A percentile compares a stretch with the other conserved stretches of the same genome.
phyloP scores from a whole-genome alignment of 2,329 filamentous ascomycete species.

The Xylariaceae sp. region DNA sequence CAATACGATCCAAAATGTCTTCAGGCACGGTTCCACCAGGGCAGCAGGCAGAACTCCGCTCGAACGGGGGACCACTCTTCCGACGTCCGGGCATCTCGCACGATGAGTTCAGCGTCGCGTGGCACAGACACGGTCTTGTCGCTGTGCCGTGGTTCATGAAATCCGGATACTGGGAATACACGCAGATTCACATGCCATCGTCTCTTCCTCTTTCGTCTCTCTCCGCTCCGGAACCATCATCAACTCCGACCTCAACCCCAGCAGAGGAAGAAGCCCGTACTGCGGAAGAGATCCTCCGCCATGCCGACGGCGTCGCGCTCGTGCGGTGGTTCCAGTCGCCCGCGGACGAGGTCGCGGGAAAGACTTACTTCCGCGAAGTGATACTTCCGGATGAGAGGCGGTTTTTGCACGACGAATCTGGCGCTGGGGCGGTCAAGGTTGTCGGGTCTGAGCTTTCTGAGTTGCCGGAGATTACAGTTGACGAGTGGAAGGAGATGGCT shows the following conservation, averaged over 20 bases:
- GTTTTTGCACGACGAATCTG: slow-evolving; percentile 19
- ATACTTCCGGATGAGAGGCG: slow-evolving; percentile 13
- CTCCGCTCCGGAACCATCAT: too few species aligned
- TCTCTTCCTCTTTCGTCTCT: neutral
- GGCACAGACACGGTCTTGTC: slow-evolving; percentile 15
- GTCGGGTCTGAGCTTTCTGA: slow-evolving; percentile 12
- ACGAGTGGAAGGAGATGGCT: slow-evolving; percentile 17
- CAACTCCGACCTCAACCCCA: neutral
- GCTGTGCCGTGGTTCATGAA: slow-evolving; percentile 16
- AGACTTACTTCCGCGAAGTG: slow-evolving; percentile 10
- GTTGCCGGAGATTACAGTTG: slow-evolving; percentile 14
- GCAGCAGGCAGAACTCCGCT: slow-evolving; percentile 2
- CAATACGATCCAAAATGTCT: too few species aligned
- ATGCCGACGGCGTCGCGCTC: slow-evolving; percentile 16
- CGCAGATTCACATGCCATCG: slow-evolving; percentile 18
- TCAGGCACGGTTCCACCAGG: slow-evolving; percentile 1
- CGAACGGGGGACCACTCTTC: slow-evolving; percentile 13
- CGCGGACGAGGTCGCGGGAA: slow-evolving; percentile 1
- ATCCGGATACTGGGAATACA: slow-evolving; percentile 15
- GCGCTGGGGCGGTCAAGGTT: slow-evolving; percentile 16
- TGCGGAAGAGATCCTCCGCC: slow-evolving; percentile 9
- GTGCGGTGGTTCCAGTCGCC: slow-evolving; percentile 10
- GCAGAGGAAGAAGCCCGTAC: neutral
- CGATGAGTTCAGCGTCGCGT: slow-evolving; percentile 15
- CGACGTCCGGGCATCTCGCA: slow-evolving; percentile 12